Evolutionary conservation across 1,284 basidiomycete species (phyloP), one percentile per base, ranked within the genome.

Genomic region (Heterobasidion occidentale): DNA sequence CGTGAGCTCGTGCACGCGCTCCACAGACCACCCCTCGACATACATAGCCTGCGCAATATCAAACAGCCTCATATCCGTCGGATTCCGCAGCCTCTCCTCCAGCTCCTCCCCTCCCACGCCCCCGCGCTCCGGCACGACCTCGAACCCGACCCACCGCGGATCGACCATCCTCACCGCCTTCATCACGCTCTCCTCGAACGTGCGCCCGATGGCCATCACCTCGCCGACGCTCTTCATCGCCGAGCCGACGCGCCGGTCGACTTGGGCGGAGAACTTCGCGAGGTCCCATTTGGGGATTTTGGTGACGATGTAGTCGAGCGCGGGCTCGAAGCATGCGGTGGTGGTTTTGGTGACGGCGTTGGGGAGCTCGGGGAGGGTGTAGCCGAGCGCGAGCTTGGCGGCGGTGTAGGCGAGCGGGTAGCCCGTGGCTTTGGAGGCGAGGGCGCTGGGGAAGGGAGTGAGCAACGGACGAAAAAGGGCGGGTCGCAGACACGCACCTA

Each of bases 231-330:
- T 95, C 76, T 99, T 99, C 97, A 99, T 99, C 33, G 94, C 85
- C 2, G 95, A 98, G 44, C 97, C 96, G 54, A 99, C 87, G 68
- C 94, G 88, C 59, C 96, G 89, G 70, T 97, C 90, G 58, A 99
- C 97, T 68, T 98, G 94, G 2, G 78, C 74, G 17, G 86, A 88
- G 80, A 99, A 98, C 76, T 99, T 99, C 64, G 94, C 94, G 60
- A 99, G 77, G 74, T 99, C 97, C 95, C 97, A 99, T 74, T 98
- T 98, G 64, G 97, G 97, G 64, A 99, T 99, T 78, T 99, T 99
- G 58, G 94, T 98, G 61, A 99, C 96, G 68, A 99, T 97, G 75
- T 99, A 99, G 74, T 99, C 97, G 53, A 99, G 80, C 12, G 94
- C 95, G n/a, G 97, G 96, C 71, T 99, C 97, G 73, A 99, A 99